These are phyloP conservation scores for Peziza echinospora DNA, from an alignment of 495 filamentous ascomycete species.

Conservation along the genomic window DNA sequence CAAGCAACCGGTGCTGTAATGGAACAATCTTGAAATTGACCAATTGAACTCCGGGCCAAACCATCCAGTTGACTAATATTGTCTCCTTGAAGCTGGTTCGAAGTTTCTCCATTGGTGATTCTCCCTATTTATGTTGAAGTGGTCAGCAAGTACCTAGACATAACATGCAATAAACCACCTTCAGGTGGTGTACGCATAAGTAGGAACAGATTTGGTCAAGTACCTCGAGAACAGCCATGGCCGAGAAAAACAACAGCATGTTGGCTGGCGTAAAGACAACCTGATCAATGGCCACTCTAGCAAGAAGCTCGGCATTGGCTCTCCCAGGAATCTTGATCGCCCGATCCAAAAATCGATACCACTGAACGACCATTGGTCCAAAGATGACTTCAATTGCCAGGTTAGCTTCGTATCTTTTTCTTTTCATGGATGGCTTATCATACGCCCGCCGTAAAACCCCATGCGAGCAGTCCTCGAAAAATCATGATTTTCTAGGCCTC, in stretches of 20 bases:
- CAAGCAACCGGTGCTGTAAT: constrained; percentile 59
- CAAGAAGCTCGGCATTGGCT: constrained; percentile 45
- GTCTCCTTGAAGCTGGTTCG: constrained; percentile 41
- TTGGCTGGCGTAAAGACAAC: constrained; percentile 64
- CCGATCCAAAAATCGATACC: constrained; percentile 63
- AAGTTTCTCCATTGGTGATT: constrained; percentile 39
- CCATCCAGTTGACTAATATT: constrained; percentile 64
- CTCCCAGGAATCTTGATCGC: constrained; percentile 40
- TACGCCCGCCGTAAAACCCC: constrained; percentile 81
- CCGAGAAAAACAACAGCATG: constrained; percentile 59
- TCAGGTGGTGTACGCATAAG: too few relatives aligned
- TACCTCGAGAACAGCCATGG: constrained; percentile 79
- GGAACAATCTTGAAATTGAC: constrained; percentile 84
- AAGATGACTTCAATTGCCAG: constrained; percentile 67
- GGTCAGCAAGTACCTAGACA: too few relatives aligned
- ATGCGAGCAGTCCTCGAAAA: constrained; percentile 64
- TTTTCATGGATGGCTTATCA: too few relatives aligned
- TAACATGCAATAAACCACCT: too few relatives aligned
- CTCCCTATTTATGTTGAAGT: not conserved
- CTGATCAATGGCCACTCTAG: constrained; percentile 70
- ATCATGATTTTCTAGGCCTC: constrained; percentile 60
- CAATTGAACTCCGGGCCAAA: constrained; percentile 84
- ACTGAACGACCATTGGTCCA: constrained; percentile 71
- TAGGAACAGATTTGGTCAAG: constrained; percentile 17
- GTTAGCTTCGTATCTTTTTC: too few relatives aligned